Conservation (phyloP, 768 basidiomycete genomes). For the Suillus luteus region DNA sequence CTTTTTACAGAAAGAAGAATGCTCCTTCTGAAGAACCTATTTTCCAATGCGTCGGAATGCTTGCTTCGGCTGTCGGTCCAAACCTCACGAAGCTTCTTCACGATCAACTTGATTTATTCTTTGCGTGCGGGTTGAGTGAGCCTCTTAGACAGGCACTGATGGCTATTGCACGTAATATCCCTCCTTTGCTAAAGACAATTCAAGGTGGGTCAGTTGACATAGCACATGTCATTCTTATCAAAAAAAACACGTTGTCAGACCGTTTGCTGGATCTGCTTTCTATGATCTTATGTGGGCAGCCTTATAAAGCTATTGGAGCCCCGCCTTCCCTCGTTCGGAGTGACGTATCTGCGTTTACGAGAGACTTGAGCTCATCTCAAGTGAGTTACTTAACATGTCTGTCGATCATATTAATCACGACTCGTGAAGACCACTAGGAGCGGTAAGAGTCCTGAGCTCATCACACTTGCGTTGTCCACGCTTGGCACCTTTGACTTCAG, state of each 20-base stretch:
- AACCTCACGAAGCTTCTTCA: conserved; percentile 94
- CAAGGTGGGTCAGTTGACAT: conserved; percentile 58
- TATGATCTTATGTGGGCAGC: conserved; percentile 74
- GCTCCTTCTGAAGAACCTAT: conserved; percentile 93
- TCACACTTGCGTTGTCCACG: conserved; percentile 83
- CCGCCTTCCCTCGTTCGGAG: conserved; percentile 61
- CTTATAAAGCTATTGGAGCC: conserved; percentile 87
- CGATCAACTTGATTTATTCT: conserved; percentile 96
- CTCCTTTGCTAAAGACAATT: conserved; percentile 86
- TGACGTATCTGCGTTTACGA: conserved; percentile 49
- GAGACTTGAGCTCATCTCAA: conserved; percentile 56
- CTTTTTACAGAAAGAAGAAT: conserved; percentile 67
- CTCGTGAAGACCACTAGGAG: conserved; percentile 41
- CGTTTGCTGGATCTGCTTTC: conserved; percentile 88
- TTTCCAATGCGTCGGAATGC: conserved; percentile 97
- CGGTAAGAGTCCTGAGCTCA: conserved; percentile 66
- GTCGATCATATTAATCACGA: background rate
- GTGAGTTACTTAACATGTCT: conserved; percentile 27
- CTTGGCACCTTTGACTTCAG: conserved; percentile 94
- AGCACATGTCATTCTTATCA: background rate
- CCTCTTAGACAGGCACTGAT: conserved; percentile 82
- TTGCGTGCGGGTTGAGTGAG: conserved; percentile 90
- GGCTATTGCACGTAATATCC: conserved; percentile 84
- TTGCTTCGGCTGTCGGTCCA: conserved; percentile 92
- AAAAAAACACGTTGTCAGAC: conserved; percentile 48